A percentile compares a stretch with the other conserved stretches of the same genome.
These are phyloP conservation scores for Lepiota brunneoincarnata DNA, from an alignment of 768 basidiomycete species.

Conservation along the genomic window DNA sequence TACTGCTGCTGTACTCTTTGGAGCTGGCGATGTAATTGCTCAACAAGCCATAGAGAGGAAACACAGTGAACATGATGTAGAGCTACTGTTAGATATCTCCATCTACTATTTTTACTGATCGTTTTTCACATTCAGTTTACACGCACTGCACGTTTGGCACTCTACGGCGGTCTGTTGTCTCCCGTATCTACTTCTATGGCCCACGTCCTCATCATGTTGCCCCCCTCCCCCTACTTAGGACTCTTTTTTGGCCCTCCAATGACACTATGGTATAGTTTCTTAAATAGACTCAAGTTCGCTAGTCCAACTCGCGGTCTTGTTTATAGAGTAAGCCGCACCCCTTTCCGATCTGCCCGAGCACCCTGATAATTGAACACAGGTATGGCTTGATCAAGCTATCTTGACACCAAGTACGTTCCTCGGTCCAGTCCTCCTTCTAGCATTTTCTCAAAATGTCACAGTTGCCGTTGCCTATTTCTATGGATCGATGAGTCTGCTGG, in stretches of 20 bases:
- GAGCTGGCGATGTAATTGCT: conserved; percentile 76
- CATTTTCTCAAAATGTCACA: conserved; percentile 13
- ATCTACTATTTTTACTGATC: not conserved
- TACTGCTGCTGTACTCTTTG: conserved; percentile 68
- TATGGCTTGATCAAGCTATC: conserved; percentile 78
- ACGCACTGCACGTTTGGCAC: conserved; percentile 61
- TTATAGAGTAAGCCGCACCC: conserved; percentile 49
- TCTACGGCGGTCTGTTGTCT: conserved; percentile 62
- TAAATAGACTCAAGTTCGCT: conserved; percentile 69
- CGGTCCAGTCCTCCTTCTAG: not conserved
- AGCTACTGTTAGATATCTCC: conserved; percentile 20
- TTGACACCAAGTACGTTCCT: conserved; percentile 60
- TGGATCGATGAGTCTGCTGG: conserved; percentile 75
- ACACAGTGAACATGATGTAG: conserved; percentile 74
- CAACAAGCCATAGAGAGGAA: conserved; percentile 80
- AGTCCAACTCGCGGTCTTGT: conserved; percentile 55
- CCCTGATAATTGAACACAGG: conserved; percentile 36
- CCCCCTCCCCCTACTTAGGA: conserved; percentile 31
- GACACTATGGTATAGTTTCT: conserved; percentile 77
- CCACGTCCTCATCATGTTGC: not conserved
- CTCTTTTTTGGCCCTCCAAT: conserved; percentile 77
- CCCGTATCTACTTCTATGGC: not conserved
- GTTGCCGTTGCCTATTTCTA: conserved; percentile 53
- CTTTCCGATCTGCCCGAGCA: not conserved
- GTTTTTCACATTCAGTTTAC: conserved; percentile 35